These are phyloP conservation scores for Sphaerobolus stellatus DNA, from an alignment of 1,284 basidiomycete genomes.

Conservation along the genomic window DNA sequence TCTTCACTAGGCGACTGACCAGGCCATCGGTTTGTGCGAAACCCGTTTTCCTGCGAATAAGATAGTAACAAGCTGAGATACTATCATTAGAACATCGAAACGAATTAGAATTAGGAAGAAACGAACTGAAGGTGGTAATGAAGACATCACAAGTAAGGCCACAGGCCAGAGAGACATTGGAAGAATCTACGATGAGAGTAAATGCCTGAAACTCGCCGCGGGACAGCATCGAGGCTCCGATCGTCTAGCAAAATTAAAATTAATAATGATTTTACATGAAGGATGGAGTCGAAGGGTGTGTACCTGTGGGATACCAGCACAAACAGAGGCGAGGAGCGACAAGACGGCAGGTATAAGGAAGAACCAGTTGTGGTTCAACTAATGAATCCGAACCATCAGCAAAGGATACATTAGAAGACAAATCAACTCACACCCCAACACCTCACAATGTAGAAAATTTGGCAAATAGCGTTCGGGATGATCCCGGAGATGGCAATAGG, in stretches of 20 bases:
- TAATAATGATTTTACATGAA: background rate
- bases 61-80: background rate
- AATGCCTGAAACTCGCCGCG: background rate
- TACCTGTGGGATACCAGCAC: background rate
- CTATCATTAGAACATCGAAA: background rate
- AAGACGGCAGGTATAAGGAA: background rate
- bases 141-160: background rate
- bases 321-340: background rate
- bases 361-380: background rate
- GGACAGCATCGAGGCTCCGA: background rate
- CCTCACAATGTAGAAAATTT: background rate
- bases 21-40: background rate
- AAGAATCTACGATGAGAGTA: background rate
- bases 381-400: background rate
- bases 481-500: background rate
- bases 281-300: background rate
- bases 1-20: background rate
- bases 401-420: background rate
- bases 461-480: background rate
- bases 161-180: background rate
- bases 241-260: background rate
- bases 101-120: background rate
- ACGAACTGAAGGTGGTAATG: background rate
- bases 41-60: background rate
- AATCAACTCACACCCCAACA: background rate